A percentile compares a stretch with the other conserved stretches of the same genome.
phyloP scores from a whole-genome alignment of 805 yeast species.

The Nakazawaea populi region DNA sequence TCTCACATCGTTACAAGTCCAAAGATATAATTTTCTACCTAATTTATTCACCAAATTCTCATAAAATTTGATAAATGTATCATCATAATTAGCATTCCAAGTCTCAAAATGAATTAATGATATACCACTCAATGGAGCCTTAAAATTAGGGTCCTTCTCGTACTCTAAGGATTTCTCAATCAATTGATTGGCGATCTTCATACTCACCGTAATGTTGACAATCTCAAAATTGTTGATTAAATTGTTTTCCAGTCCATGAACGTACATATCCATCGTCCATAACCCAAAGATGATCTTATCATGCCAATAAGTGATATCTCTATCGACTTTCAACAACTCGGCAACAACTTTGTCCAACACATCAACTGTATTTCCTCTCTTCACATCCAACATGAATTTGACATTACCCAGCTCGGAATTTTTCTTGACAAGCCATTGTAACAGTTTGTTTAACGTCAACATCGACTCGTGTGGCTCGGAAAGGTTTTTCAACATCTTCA shows the following conservation, averaged over 20 bases:
- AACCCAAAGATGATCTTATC: slow-evolving; percentile 29
- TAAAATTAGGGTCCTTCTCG: slow-evolving; percentile 2
- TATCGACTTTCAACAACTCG: slow-evolving; percentile 13
- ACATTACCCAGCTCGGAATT: slow-evolving; percentile 32
- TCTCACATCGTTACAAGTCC: slow-evolving; percentile 9
- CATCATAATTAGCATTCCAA: slow-evolving; percentile 6
- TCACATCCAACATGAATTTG: slow-evolving; percentile 35
- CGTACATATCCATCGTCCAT: slow-evolving; percentile 26
- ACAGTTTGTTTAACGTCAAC: slow-evolving; percentile 23
- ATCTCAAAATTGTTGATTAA: slow-evolving; percentile 20
- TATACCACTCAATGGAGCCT: background rate
- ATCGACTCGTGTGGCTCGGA: slow-evolving; percentile 25
- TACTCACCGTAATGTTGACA: slow-evolving; percentile 24
- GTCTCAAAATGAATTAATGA: slow-evolving; percentile 6
- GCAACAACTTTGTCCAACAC: slow-evolving; percentile 20
- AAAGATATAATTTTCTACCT: slow-evolving; percentile 6
- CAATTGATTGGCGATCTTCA: slow-evolving; percentile 17
- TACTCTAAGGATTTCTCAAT: slow-evolving; percentile 7
- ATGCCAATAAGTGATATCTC: slow-evolving; percentile 22
- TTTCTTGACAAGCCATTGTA: slow-evolving; percentile 33
- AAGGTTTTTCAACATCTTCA: slow-evolving; percentile 22
- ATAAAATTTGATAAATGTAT: slow-evolving; percentile 7
- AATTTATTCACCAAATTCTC: slow-evolving; percentile 1
- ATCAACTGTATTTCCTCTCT: slow-evolving; percentile 21
- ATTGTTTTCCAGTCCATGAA: slow-evolving; percentile 14